Evolutionary conservation across 306 rosid genomes (phyloP).

Genomic region (Mucuna pruriens): DNA sequence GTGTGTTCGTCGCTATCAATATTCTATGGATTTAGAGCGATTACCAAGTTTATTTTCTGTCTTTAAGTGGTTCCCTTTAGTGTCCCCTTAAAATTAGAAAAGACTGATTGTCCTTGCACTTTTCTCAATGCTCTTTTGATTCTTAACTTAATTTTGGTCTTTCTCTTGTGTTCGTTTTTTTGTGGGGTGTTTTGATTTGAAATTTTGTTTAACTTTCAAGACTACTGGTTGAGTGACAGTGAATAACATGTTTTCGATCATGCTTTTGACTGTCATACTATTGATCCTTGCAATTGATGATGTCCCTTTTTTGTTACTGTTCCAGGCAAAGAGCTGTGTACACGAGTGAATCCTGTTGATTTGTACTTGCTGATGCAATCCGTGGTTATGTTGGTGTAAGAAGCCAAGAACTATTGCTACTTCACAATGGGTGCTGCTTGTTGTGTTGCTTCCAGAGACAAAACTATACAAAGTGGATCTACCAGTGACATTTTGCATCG

Average conservation of each 20-base stretch:
- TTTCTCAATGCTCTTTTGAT: not conserved
- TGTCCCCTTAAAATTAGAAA: not conserved
- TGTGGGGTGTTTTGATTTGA: not conserved
- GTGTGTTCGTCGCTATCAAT: not conserved
- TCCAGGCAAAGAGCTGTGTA: conserved; percentile 35
- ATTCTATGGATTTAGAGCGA: not conserved
- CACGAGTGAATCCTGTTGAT: not conserved
- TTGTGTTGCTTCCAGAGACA: conserved; percentile 54
- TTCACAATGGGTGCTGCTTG: conserved; percentile 57
- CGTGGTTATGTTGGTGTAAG: conserved; percentile 21
- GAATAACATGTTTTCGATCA: conserved; percentile 2
- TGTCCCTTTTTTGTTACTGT: conserved; percentile 8
- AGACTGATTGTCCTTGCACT: not conserved
- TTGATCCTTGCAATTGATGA: conserved; percentile 28
- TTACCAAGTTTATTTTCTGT: not conserved
- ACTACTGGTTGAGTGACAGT: not conserved
- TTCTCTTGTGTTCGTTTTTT: not conserved
- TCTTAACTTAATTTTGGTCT: conserved; percentile 16
- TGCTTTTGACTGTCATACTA: conserved; percentile 6
- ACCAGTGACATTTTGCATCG: conserved; percentile 39
- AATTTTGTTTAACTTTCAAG: not conserved
- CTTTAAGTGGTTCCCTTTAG: conserved; percentile 2
- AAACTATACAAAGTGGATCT: conserved; percentile 51
- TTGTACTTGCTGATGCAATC: conserved; percentile 28
- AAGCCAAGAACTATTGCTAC: conserved; percentile 23